Evolutionary conservation across 2,329 filamentous ascomycete species (phyloP), one percentile per base, ranked within the genome.

Genomic region (Ophiostoma sp.): DNA sequence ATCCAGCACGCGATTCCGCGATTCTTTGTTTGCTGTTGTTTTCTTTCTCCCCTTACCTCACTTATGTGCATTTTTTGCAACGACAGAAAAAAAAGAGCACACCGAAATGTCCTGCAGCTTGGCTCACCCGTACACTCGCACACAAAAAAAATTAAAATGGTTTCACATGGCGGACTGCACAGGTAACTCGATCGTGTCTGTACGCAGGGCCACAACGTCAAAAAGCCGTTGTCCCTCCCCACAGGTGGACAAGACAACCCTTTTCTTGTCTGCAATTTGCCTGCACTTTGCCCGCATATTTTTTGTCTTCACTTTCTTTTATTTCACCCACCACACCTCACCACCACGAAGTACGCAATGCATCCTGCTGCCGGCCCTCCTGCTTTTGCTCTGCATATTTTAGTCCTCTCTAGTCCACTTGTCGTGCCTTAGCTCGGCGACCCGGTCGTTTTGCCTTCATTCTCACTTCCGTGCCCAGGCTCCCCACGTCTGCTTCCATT

Each of bases 311-410:
- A 11, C 11, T 15, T 8, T 28, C 15, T 9, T 25, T 25, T 8
- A 28, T 12, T 15, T 19, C 7, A 8, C 28, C 22, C 50, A 45
- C 12, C 69, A 57, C 25, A 11, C 50, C 6, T 22, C 11, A 66
- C 36, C 36, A 45, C 36, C 22, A 66, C 52, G 22, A 71, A 36
- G 25, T 33, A 45, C 69, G 36, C 69, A 71, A 63, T 50, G 39
- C 57, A 71, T 50, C 39, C 17, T 48, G 55, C 19, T 70, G 68
- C 48, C 36, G 31, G 42, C 71, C 59, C 45, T 68, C 45, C 25
- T 61, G 59, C 66, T 36, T 69, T 64, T n/a, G 48, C 36, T 73
- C n/a, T 73, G 72, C 72, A 71, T 73, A 57, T 48, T 71, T 69
- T 73, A 73, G 72, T 68, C 28, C 69, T 52, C 42, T 69, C 59